These are phyloP conservation scores for Glycyrrhiza uralensis DNA, from an alignment of 306 rosid genomes.

Conservation along the genomic window DNA sequence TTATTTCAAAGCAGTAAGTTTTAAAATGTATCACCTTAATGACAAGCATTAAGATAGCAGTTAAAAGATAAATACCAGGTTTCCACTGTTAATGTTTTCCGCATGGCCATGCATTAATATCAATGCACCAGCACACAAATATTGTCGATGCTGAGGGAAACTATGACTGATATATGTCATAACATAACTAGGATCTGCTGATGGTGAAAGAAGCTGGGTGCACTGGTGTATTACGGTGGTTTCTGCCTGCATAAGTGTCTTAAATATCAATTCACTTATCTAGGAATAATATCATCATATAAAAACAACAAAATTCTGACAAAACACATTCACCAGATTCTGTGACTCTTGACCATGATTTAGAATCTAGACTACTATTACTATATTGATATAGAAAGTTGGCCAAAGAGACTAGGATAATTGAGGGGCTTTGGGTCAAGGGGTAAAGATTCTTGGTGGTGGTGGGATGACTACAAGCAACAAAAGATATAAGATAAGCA, in stretches of 20 bases:
- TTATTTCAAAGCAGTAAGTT: neutral
- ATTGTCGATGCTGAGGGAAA: slow-evolving; percentile 72
- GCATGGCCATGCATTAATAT: slow-evolving; percentile 90
- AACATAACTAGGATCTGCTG: slow-evolving; percentile 84
- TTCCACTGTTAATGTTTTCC: slow-evolving; percentile 74
- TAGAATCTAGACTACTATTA: neutral
- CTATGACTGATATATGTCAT: slow-evolving; percentile 79
- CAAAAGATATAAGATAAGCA: neutral
- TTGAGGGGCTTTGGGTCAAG: neutral
- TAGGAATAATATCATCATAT: neutral
- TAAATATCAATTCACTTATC: slow-evolving; percentile 5
- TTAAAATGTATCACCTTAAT: neutral
- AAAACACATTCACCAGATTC: neutral
- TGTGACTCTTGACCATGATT: neutral
- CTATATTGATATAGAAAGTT: neutral
- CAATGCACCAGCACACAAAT: slow-evolving; percentile 98
- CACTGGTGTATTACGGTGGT: slow-evolving; percentile 89
- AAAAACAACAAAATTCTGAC: neutral
- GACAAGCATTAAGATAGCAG: slow-evolving; percentile 7
- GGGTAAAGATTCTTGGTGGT: neutral
- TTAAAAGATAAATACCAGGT: slow-evolving; percentile 60
- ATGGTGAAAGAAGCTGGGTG: slow-evolving; percentile 85
- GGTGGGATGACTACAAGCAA: neutral
- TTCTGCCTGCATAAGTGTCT: slow-evolving; percentile 67
- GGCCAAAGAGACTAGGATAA: neutral